Conservation (phyloP, 2,329 filamentous ascomycete species). For the Stagonosporopsis rhizophila region DNA sequence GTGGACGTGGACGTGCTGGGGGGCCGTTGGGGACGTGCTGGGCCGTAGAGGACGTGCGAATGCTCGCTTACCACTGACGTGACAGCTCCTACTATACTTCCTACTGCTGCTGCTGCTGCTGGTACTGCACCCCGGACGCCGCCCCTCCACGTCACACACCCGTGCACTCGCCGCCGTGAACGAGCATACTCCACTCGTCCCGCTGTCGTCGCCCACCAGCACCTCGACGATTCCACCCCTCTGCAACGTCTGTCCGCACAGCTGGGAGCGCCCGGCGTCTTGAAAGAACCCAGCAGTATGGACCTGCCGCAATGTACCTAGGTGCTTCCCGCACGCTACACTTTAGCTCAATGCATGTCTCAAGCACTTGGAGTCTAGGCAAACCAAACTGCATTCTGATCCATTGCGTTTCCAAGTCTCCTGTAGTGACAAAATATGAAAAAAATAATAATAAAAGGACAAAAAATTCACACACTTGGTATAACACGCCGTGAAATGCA, state of each 20-base stretch:
- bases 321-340: conserved; percentile 8
- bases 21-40: too few relatives aligned
- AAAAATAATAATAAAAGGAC: too few relatives aligned
- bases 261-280: background rate
- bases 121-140: background rate
- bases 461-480: background rate
- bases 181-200: background rate
- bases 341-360: conserved; percentile 2
- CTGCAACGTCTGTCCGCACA: background rate
- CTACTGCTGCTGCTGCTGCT: background rate
- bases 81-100: too few relatives aligned
- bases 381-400: background rate
- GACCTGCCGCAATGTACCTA: background rate
- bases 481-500: background rate
- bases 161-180: too few relatives aligned
- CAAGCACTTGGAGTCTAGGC: background rate
- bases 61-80: too few relatives aligned
- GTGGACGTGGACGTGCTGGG: background rate
- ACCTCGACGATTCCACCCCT: too few relatives aligned
- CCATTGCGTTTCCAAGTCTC: background rate
- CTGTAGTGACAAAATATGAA: background rate
- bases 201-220: too few relatives aligned
- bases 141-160: too few relatives aligned
- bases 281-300: background rate
- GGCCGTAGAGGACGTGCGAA: background rate